A percentile compares a stretch with the other conserved stretches of the same genome.
phyloP scores from a whole-genome alignment of 495 filamentous ascomycete genomes.

The Daldinia decipiens region DNA sequence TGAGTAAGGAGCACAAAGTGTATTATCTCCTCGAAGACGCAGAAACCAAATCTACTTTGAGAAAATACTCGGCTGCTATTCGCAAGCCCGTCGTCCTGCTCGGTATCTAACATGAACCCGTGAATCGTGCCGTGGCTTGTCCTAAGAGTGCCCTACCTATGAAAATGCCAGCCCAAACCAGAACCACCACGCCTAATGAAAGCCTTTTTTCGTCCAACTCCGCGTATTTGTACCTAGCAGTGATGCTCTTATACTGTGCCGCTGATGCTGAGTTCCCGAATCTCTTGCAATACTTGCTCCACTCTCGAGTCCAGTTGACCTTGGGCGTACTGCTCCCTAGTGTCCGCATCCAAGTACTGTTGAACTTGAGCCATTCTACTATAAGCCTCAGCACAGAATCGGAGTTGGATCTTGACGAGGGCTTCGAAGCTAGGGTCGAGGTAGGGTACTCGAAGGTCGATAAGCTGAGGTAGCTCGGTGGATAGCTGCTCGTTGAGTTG shows the following conservation, averaged over 20 bases:
- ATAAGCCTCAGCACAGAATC: slow-evolving; percentile 98
- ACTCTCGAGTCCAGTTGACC: slow-evolving; percentile 92
- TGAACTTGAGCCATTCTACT: slow-evolving; percentile 98
- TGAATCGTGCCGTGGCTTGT: slow-evolving; percentile 21
- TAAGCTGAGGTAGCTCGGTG: slow-evolving; percentile 93
- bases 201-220: slow-evolving; percentile 28
- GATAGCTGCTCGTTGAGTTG: slow-evolving; percentile 95
- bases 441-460: slow-evolving; percentile 96
- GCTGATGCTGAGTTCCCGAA: slow-evolving; percentile 92
- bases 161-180: slow-evolving; percentile 32
- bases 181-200: slow-evolving; percentile 20
- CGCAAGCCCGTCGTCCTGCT: slow-evolving; percentile 24
- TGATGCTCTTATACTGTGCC: slow-evolving; percentile 60
- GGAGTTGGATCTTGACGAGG: slow-evolving; percentile 96
- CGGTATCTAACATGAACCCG: slow-evolving; percentile 32
- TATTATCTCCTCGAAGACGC: slow-evolving; percentile 3
- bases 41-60: slow-evolving; percentile 19
- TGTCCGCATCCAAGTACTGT: slow-evolving; percentile 97
- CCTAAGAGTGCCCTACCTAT: slow-evolving; percentile 13
- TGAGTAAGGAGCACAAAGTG: not conserved
- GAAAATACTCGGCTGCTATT: slow-evolving; percentile 22
- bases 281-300: slow-evolving; percentile 96
- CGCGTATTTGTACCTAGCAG: slow-evolving; percentile 17
- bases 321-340: slow-evolving; percentile 93
- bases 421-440: slow-evolving; percentile 97